Base-by-base conservation (phyloP, 2,329 filamentous ascomycete genomes). In the Catunica adiposa region DNA sequence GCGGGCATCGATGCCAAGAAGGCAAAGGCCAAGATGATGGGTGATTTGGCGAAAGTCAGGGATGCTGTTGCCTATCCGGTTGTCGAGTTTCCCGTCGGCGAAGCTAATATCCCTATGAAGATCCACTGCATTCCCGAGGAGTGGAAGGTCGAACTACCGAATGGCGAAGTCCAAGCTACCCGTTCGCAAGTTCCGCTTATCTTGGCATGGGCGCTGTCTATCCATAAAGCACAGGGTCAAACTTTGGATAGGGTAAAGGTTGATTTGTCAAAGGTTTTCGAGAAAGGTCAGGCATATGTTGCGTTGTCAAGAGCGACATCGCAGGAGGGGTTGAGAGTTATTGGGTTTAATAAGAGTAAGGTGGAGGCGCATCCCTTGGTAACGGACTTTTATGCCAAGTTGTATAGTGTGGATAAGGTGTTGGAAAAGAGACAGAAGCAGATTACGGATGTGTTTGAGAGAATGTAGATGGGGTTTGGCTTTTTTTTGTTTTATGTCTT, bases 101-200 rank as follows among this genome's bases (percentile, higher is more conserved):
- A 66, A 0, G 88, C 95, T 63, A 89, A 89, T 34, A 83, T 80
- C 0, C 52, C 40, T 1, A 56, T 53, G 5, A 48, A 25, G 11
- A 25, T 48, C 2, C 44, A 48, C 44, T 64, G 64, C 2, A 76
- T 97, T 60, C 84, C 83, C 9, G 92, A 97, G 66, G 79, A 85
- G 37, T 98, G 92, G 92, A 98, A 96, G 67, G 86, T 95, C 25
- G 94, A 98, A 65, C 76, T 94, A n/a, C 92, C 92, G 1, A 95
- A 86, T 56, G 92, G 92, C 50, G 89, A 97, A 66, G 76, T 97
- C 0, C 89, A 95, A 67, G 92, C 92, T 1, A 86, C 87, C 59
- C 84, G 92, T 40, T 77, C 77, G 48, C 86, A 90, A 63, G 68
- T 90, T 1, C 92, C 92, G 0, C 75, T 98, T 53, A 97, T 98